Conservation (phyloP, 805 yeast genomes). For the Pichia insulana region DNA sequence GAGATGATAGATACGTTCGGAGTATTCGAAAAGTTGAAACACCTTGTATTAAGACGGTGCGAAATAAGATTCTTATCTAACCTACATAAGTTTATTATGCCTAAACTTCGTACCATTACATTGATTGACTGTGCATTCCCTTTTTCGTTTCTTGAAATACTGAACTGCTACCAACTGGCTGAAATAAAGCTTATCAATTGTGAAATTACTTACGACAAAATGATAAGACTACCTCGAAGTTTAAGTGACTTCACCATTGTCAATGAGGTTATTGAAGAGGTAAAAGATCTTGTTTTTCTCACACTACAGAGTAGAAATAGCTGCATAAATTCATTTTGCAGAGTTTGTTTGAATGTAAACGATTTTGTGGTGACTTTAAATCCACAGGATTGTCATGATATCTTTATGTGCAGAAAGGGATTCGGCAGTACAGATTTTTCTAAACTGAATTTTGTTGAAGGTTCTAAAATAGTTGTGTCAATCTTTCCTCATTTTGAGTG, state of each 20-base stretch:
- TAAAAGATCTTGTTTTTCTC: slow-evolving; percentile 13
- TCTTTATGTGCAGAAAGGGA: background rate
- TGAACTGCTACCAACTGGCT: background rate
- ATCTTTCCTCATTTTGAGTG: slow-evolving; percentile 10
- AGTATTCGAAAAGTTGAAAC: background rate
- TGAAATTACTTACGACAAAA: slow-evolving; percentile 14
- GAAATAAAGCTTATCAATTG: slow-evolving; percentile 16
- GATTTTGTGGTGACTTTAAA: background rate
- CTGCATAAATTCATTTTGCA: background rate
- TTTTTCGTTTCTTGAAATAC: slow-evolving; percentile 9
- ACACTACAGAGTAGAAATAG: slow-evolving; percentile 3
- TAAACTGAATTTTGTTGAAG: no score
- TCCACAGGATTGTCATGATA: slow-evolving; percentile 2
- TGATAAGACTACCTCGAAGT: slow-evolving; percentile 14
- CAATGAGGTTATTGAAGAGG: slow-evolving; percentile 11
- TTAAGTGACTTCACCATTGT: slow-evolving; percentile 14
- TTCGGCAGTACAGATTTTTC: no score
- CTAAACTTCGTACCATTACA: slow-evolving; percentile 10
- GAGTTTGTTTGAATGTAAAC: background rate
- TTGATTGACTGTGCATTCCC: slow-evolving; percentile 16
- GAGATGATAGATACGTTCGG: background rate
- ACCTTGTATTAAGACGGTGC: slow-evolving; percentile 4
- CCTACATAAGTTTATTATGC: background rate
- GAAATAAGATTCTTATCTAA: background rate
- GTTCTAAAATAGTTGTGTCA: background rate